Percentiles rank a stretch among this genome's conserved stretches.
Evolutionary conservation across 306 rosid species (phyloP).

Genomic region (Malus asiatica): DNA sequence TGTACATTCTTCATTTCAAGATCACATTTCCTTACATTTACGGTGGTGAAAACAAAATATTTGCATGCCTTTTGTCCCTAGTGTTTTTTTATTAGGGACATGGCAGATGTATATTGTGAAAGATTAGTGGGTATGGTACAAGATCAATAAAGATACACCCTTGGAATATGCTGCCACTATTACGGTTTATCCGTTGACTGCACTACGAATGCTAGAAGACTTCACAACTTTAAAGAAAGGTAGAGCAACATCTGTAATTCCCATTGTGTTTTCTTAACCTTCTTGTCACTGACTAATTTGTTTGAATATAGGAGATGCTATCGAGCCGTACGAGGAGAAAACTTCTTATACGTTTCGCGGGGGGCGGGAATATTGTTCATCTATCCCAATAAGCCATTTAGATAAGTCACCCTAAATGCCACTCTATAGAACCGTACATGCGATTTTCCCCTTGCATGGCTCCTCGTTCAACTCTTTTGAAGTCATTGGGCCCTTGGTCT

Average conservation of each 20-base stretch:
- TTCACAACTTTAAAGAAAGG: constrained; percentile 63
- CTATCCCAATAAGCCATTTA: too few species aligned
- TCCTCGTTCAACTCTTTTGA: too few species aligned
- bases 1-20: constrained; percentile 27
- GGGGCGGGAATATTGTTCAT: too few species aligned
- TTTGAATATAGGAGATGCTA: too few species aligned
- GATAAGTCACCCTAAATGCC: too few species aligned
- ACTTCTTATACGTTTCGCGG: too few species aligned
- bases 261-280: too few species aligned
- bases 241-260: background rate
- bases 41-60: background rate
- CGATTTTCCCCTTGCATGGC: too few species aligned
- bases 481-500: too few species aligned
- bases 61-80: background rate
- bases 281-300: too few species aligned
- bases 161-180: constrained; percentile 82
- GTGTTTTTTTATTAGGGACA: constrained; percentile 37
- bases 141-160: constrained; percentile 59
- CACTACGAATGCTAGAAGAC: constrained; percentile 82
- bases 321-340: too few species aligned
- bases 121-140: constrained; percentile 72
- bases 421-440: too few species aligned
- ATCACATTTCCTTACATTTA: background rate
- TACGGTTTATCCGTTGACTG: constrained; percentile 86
- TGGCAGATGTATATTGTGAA: constrained; percentile 91